These are phyloP conservation scores for Macrocybe gigantea DNA, from an alignment of 768 basidiomycete genomes.

Conservation along the genomic window DNA sequence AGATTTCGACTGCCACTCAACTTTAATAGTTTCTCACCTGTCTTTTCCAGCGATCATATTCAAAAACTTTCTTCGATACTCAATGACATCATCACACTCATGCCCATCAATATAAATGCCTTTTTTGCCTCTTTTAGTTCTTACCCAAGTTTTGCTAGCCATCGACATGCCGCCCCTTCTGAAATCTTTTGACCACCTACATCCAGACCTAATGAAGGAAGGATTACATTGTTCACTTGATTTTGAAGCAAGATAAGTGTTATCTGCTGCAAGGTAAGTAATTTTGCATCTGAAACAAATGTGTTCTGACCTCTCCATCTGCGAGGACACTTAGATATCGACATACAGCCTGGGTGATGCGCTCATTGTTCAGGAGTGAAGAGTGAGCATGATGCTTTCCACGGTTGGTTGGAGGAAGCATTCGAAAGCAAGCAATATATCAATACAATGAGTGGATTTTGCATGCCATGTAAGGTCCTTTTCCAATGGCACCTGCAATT, in stretches of 20 bases:
- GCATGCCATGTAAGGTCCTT: slow-evolving; percentile 10
- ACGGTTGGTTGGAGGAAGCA: slow-evolving; percentile 5
- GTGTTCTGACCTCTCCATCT: slow-evolving; percentile 3
- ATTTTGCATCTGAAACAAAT: background rate
- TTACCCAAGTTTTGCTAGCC: slow-evolving; percentile 7
- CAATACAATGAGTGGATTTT: slow-evolving; percentile 2
- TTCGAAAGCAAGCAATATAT: slow-evolving; percentile 9
- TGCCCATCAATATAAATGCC: slow-evolving; percentile 23
- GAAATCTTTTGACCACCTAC: background rate
- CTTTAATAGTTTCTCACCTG: slow-evolving; percentile 1
- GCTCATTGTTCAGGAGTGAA: slow-evolving; percentile 12
- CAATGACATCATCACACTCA: slow-evolving; percentile 21
- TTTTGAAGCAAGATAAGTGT: slow-evolving; percentile 1
- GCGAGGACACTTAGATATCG: slow-evolving; percentile 10
- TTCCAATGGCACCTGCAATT: slow-evolving; percentile 7
- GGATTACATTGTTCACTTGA: slow-evolving; percentile 4
- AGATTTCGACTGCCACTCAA: background rate
- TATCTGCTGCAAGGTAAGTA: background rate
- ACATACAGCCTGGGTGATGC: slow-evolving; percentile 7
- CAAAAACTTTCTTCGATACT: slow-evolving; percentile 13
- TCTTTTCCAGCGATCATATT: slow-evolving; percentile 2
- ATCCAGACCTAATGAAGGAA: slow-evolving; percentile 3
- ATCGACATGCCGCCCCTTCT: background rate
- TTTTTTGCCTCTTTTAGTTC: slow-evolving; percentile 7
- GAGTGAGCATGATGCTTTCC: slow-evolving; percentile 15